A percentile compares a stretch with the other conserved stretches of the same genome.
phyloP scores from a whole-genome alignment of 768 basidiomycete genomes.

The Russula virescens region DNA sequence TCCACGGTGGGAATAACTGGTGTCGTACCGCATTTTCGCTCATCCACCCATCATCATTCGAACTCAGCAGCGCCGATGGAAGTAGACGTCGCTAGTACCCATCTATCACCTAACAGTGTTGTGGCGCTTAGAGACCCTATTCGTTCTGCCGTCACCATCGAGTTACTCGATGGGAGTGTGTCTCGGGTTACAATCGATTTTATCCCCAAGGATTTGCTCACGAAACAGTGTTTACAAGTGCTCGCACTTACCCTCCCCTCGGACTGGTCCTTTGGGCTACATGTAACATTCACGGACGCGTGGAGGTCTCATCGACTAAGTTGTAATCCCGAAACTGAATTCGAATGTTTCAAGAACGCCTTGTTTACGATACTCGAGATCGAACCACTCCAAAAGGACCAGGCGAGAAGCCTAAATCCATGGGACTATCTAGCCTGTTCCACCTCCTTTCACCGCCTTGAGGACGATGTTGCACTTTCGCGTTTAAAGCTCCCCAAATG shows the following conservation, averaged over 20 bases:
- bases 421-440: slow-evolving; percentile 49
- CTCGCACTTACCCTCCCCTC: slow-evolving; percentile 57
- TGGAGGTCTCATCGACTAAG: slow-evolving; percentile 50
- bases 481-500: slow-evolving; percentile 37
- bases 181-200: slow-evolving; percentile 50
- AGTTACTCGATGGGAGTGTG: slow-evolving; percentile 46
- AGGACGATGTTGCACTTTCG: slow-evolving; percentile 54
- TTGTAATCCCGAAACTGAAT: slow-evolving; percentile 44
- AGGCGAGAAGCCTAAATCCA: slow-evolving; percentile 23
- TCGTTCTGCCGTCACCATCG: slow-evolving; percentile 47
- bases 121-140: slow-evolving; percentile 44
- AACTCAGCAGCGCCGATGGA: neutral
- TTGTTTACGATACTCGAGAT: slow-evolving; percentile 45
- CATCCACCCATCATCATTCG: neutral
- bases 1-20: neutral
- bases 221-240: slow-evolving; percentile 52
- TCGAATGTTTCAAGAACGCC: slow-evolving; percentile 49
- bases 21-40: neutral
- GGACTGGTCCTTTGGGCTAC: slow-evolving; percentile 50
- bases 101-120: slow-evolving; percentile 30
- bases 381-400: slow-evolving; percentile 2
- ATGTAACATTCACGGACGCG: slow-evolving; percentile 47
- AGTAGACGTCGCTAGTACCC: slow-evolving; percentile 15
- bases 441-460: slow-evolving; percentile 42
- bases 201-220: slow-evolving; percentile 49